These are phyloP conservation scores for Phytophthora nicotianae DNA, from an alignment of 352 stramenopile species.

Conservation along the genomic window DNA sequence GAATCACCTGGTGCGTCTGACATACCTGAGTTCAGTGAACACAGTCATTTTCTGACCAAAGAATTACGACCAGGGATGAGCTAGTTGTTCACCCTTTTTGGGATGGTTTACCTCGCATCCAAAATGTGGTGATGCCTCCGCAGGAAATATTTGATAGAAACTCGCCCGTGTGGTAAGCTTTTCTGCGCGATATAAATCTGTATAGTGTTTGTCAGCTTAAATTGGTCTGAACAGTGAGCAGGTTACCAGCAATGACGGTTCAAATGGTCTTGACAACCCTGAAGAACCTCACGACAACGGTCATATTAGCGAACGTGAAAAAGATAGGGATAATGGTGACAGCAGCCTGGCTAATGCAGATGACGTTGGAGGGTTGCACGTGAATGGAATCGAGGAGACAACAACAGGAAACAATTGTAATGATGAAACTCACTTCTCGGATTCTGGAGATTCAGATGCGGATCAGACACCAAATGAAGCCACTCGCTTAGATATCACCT, in stretches of 20 bases:
- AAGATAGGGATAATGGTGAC: neutral
- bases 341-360: neutral
- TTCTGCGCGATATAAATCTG: neutral
- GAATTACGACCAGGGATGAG: conserved; percentile 52
- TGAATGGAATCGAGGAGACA: conserved; percentile 8
- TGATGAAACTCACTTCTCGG: neutral
- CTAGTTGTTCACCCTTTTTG: conserved; percentile 79
- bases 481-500: neutral
- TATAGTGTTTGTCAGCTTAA: conserved; percentile 1
- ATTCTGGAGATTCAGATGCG: conserved; percentile 4
- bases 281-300: conserved; percentile 10
- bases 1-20: conserved; percentile 73
- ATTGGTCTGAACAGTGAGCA: conserved; percentile 6
- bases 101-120: conserved; percentile 34
- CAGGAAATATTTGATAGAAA: conserved; percentile 65
- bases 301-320: conserved; percentile 4
- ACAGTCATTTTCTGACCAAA: conserved; percentile 14
- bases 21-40: conserved; percentile 1
- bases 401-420: neutral
- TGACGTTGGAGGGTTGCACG: neutral
- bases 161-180: conserved; percentile 17
- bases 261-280: neutral
- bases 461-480: conserved; percentile 1
- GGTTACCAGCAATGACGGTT: conserved; percentile 3
- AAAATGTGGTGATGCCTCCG: conserved; percentile 47